These are phyloP conservation scores for Solanum habrochaites DNA, from an alignment of 257 asterid species.

Conservation along the genomic window DNA sequence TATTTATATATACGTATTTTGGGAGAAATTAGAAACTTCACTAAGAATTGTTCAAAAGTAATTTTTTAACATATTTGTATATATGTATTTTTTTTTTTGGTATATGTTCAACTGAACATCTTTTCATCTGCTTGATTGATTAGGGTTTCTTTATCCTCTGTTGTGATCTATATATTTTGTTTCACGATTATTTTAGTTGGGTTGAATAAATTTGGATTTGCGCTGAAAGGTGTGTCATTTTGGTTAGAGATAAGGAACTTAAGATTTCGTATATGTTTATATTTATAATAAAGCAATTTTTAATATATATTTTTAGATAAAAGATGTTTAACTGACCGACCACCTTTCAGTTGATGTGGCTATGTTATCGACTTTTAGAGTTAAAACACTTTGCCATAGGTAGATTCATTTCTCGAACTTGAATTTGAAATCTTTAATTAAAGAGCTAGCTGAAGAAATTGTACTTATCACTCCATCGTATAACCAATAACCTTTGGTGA, in stretches of 20 bases:
- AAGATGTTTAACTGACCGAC: accelerated
- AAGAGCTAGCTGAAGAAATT: background rate
- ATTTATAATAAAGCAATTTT: background rate
- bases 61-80: too few species aligned
- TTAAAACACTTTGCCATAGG: background rate
- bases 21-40: too few species aligned
- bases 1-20: background rate
- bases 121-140: background rate
- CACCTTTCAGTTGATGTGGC: accelerated
- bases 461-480: background rate
- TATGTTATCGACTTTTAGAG: background rate
- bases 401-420: background rate
- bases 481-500: background rate
- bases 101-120: too few species aligned
- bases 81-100: too few species aligned
- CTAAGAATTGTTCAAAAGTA: too few species aligned
- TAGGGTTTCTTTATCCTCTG: background rate
- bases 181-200: background rate
- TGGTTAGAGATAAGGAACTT: background rate
- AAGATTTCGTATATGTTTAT: background rate
- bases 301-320: background rate
- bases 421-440: background rate
- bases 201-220: too few species aligned
- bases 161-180: background rate
- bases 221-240: background rate